phyloP scores from a whole-genome alignment of 176 grass and related monocot genomes.

The Carex cristatella region DNA sequence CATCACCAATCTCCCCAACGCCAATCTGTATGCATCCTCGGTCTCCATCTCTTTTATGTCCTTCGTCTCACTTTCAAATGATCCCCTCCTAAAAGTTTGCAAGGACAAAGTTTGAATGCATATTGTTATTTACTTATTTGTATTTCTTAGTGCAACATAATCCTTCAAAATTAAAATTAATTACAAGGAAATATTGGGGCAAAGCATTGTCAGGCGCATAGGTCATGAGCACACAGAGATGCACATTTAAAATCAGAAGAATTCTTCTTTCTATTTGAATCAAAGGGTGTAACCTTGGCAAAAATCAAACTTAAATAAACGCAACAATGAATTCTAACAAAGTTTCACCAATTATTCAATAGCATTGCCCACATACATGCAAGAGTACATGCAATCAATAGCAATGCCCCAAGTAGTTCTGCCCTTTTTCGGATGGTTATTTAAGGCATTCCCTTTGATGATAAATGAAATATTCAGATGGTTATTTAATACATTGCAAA shows the following conservation, averaged over 20 bases:
- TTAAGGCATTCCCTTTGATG: background rate
- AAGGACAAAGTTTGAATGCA: background rate
- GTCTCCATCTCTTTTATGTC: constrained; percentile 69
- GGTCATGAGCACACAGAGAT: background rate
- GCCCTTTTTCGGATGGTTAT: too few relatives aligned
- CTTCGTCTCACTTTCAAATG: constrained; percentile 57
- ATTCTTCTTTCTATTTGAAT: too few relatives aligned
- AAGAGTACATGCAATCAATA: too few relatives aligned
- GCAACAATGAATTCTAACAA: too few relatives aligned
- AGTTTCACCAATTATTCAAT: too few relatives aligned
- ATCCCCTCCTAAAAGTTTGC: constrained; percentile 37
- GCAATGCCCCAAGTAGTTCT: too few relatives aligned
- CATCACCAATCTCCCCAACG: constrained; percentile 54
- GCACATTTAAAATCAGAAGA: too few relatives aligned
- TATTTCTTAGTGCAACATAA: background rate
- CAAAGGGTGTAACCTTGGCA: too few relatives aligned
- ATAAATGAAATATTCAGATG: background rate
- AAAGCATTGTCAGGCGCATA: background rate
- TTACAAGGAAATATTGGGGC: background rate
- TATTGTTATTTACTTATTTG: background rate
- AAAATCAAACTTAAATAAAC: too few relatives aligned
- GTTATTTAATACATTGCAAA: background rate
- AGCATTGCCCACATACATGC: too few relatives aligned
- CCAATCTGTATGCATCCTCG: constrained; percentile 71
- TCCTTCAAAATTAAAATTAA: background rate